phyloP scores from a whole-genome alignment of 805 yeast genomes.

The Starmerella apis region DNA sequence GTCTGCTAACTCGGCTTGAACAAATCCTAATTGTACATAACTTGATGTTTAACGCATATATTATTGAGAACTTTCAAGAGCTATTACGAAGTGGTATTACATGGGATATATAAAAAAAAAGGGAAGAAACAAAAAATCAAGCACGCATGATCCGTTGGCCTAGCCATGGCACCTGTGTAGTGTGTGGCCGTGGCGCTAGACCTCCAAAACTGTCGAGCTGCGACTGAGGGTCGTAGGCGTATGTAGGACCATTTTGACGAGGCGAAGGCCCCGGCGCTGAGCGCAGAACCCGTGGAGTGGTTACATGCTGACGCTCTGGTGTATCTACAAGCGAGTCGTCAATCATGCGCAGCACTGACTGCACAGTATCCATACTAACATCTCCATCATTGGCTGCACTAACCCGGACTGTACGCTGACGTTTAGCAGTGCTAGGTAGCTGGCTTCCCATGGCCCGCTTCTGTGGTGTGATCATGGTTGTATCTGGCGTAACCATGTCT shows the following conservation, averaged over 20 bases:
- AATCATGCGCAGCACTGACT: conserved; percentile 31
- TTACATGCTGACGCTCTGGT: conserved; percentile 24
- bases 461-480: conserved; percentile 12
- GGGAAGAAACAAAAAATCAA: too few relatives aligned
- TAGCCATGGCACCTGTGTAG: conserved; percentile 3
- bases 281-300: conserved; percentile 22
- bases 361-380: conserved; percentile 20
- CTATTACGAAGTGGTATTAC: too few relatives aligned
- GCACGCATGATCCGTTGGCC: conserved; percentile 1
- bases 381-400: conserved; percentile 14
- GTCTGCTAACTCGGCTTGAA: background rate
- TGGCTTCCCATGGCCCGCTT: conserved; percentile 9
- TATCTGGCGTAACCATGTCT: background rate
- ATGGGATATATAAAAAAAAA: too few relatives aligned
- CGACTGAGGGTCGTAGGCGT: conserved; percentile 20
- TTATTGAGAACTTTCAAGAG: background rate
- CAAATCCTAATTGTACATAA: background rate
- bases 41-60: background rate
- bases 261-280: conserved; percentile 28
- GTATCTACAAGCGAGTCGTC: conserved; percentile 32
- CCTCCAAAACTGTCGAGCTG: conserved; percentile 10
- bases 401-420: conserved; percentile 11
- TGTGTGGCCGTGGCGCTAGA: conserved; percentile 6
- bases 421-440: conserved; percentile 18
- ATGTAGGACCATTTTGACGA: conserved; percentile 19